phyloP scores from a whole-genome alignment of 768 basidiomycete genomes.

The Mycena indigotica region DNA sequence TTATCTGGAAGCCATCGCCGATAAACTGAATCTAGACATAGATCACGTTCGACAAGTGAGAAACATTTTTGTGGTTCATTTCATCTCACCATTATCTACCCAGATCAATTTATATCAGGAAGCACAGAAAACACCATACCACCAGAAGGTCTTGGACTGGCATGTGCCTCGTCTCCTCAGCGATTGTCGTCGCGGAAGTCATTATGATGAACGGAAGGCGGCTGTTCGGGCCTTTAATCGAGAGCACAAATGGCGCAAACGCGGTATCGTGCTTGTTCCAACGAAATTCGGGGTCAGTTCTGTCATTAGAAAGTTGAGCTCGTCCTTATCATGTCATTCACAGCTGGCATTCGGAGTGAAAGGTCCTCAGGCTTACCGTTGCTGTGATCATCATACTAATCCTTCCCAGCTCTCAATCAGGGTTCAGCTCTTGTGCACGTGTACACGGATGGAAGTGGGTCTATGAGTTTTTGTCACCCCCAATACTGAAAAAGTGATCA shows the following conservation, averaged over 20 bases:
- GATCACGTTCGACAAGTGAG: slow-evolving; percentile 24
- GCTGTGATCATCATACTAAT: neutral
- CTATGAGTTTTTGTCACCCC: too few relatives aligned
- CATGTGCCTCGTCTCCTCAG: slow-evolving; percentile 21
- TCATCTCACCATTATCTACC: too few relatives aligned
- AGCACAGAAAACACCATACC: slow-evolving; percentile 23
- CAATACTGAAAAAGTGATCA: neutral
- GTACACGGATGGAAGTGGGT: slow-evolving; percentile 24
- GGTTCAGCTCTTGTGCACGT: slow-evolving; percentile 21
- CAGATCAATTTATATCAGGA: slow-evolving; percentile 24
- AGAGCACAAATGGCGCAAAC: slow-evolving; percentile 25
- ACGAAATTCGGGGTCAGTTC: slow-evolving; percentile 23
- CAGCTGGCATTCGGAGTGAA: slow-evolving; percentile 24
- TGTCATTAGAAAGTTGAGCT: neutral
- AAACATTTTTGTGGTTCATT: too few relatives aligned
- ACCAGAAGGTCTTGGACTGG: slow-evolving; percentile 25
- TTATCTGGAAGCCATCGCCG: slow-evolving; percentile 22
- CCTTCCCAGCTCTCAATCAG: slow-evolving; percentile 19
- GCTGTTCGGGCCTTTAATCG: slow-evolving; percentile 23
- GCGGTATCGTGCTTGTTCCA: slow-evolving; percentile 20
- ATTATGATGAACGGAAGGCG: slow-evolving; percentile 18
- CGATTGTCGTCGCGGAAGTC: slow-evolving; percentile 21
- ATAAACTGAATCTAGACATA: slow-evolving; percentile 20
- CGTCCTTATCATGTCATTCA: neutral
- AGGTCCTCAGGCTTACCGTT: neutral